These are phyloP conservation scores for Corymbia calophylla DNA, from an alignment of 441 rosid genomes.

Conservation along the genomic window DNA sequence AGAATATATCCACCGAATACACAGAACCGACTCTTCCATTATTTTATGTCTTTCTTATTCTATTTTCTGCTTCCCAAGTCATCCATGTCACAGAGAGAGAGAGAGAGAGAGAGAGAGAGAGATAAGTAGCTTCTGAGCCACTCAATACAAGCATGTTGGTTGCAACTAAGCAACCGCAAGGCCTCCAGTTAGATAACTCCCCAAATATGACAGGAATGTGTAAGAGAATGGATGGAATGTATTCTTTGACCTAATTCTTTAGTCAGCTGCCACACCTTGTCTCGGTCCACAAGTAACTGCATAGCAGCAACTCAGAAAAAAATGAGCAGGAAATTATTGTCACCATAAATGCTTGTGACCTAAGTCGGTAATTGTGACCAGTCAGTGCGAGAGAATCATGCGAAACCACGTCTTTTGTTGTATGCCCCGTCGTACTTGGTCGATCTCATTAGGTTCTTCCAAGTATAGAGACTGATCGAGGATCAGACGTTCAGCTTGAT, in stretches of 20 bases:
- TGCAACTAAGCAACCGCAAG: conserved; percentile 17
- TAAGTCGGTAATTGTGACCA: background rate
- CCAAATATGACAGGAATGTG: background rate
- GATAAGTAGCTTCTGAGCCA: conserved; percentile 19
- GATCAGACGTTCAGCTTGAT: background rate
- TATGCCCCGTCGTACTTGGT: background rate
- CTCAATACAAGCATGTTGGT: conserved; percentile 22
- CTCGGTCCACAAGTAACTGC: background rate
- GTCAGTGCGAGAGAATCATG: background rate
- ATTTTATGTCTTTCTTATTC: background rate
- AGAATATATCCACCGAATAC: background rate
- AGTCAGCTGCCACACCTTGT: background rate
- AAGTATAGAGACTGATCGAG: background rate
- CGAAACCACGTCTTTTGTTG: background rate
- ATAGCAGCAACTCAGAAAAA: background rate
- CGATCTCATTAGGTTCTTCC: background rate
- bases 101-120: conserved; percentile 2
- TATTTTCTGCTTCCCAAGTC: conserved; percentile 13
- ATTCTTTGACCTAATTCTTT: background rate
- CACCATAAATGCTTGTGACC: background rate
- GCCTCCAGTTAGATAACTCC: background rate
- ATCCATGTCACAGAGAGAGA: background rate
- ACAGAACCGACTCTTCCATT: conserved; percentile 1
- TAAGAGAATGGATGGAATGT: background rate
- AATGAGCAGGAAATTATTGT: background rate